A percentile compares a stretch with the other conserved stretches of the same genome.
These are phyloP conservation scores for Fusarium lyarnte DNA, from an alignment of 2,329 filamentous ascomycete species.

Conservation along the genomic window DNA sequence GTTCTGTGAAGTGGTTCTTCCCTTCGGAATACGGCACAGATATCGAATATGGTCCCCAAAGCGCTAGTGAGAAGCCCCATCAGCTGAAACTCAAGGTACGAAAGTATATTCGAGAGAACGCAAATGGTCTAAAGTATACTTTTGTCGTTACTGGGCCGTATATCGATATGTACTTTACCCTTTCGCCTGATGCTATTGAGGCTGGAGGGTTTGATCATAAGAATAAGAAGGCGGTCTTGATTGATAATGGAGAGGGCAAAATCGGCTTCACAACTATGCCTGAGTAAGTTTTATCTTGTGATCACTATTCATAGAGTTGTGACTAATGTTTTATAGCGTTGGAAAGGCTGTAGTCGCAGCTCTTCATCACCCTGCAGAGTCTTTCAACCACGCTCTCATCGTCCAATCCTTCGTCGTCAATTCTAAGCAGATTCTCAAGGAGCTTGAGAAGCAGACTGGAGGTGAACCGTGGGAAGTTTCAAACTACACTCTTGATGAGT, in stretches of 20 bases:
- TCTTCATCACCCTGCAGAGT: conserved; percentile 63
- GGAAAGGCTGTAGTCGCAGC: conserved; percentile 72
- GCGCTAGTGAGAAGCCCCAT: conserved; percentile 71
- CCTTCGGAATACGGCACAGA: conserved; percentile 75
- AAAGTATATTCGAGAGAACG: conserved; percentile 63
- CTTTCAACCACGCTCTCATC: conserved; percentile 66
- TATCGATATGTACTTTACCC: conserved; percentile 67
- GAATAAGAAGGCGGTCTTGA: conserved; percentile 65
- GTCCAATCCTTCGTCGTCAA: conserved; percentile 78
- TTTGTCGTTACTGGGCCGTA: conserved; percentile 78
- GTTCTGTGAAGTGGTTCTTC: conserved; percentile 69
- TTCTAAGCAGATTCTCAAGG: conserved; percentile 68
- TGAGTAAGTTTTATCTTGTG: conserved; percentile 62
- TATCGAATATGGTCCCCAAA: conserved; percentile 68
- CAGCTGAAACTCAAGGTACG: conserved; percentile 77
- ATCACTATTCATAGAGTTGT: neutral
- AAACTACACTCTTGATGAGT: conserved; percentile 56
- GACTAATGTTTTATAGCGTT: conserved; percentile 57
- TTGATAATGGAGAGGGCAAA: conserved; percentile 69
- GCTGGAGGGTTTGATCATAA: conserved; percentile 68
- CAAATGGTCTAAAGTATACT: conserved; percentile 66
- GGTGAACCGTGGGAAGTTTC: conserved; percentile 54
- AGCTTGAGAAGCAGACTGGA: conserved; percentile 74
- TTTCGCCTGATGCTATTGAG: conserved; percentile 43
- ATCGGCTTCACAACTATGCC: conserved; percentile 76